Conservation (phyloP, 768 basidiomycete genomes). For the Trametes elegans region DNA sequence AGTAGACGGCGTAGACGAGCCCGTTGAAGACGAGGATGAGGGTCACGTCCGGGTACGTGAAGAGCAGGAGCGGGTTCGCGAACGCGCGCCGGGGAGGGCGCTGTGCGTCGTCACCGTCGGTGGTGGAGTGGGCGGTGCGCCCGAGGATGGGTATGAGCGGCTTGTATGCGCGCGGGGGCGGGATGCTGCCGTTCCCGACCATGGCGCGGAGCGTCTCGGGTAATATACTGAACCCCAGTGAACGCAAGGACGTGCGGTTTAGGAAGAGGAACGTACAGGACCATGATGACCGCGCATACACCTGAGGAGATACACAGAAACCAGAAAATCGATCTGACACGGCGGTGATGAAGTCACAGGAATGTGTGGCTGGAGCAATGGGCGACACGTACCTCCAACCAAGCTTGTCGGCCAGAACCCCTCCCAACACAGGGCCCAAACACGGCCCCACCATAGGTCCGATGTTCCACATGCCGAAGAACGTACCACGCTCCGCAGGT, state of each 20-base stretch:
- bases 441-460: constrained; percentile 58
- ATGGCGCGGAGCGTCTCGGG: constrained; percentile 49
- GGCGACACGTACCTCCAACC: constrained; percentile 31
- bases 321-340: constrained; percentile 41
- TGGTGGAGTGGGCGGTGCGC: constrained; percentile 9
- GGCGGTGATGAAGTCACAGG: too few relatives aligned
- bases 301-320: constrained; percentile 38
- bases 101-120: constrained; percentile 1
- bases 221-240: constrained; percentile 32
- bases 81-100: constrained; percentile 35
- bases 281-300: constrained; percentile 35
- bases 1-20: constrained; percentile 53
- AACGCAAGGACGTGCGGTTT: too few relatives aligned
- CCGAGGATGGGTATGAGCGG: constrained; percentile 35
- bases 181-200: constrained; percentile 44
- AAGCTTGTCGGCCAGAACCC: constrained; percentile 30
- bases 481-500: constrained; percentile 70
- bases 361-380: not conserved
- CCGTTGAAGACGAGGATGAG: constrained; percentile 54
- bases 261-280: constrained; percentile 29
- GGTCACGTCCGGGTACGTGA: constrained; percentile 54
- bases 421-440: constrained; percentile 50
- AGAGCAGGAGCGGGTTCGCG: constrained; percentile 54
- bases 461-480: constrained; percentile 62
- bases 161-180: constrained; percentile 29